Evolutionary conservation across 306 rosid species (phyloP).

Genomic region (Neltuma alba): DNA sequence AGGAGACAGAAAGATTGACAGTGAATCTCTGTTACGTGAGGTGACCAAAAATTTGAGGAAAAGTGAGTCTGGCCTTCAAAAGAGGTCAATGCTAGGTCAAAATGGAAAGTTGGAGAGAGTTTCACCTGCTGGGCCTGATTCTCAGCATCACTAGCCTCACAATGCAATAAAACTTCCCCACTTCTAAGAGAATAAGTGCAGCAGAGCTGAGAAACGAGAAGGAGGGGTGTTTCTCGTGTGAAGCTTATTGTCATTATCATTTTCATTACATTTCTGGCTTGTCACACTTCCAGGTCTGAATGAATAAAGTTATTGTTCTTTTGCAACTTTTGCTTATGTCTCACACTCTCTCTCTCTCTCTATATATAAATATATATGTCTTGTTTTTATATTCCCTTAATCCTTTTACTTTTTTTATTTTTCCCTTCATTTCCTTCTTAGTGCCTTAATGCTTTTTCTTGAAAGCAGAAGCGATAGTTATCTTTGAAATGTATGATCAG

Average conservation of each 20-base stretch:
- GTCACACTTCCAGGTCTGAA: background rate
- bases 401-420: background rate
- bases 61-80: background rate
- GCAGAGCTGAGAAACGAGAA: background rate
- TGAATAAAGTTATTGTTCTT: background rate
- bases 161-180: background rate
- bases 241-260: background rate
- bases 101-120: conserved; percentile 28
- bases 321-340: background rate
- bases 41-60: conserved; percentile 1
- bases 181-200: background rate
- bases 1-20: conserved; percentile 24
- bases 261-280: background rate
- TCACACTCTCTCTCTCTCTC: background rate
- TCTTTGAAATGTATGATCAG: too few species aligned
- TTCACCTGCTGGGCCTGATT: conserved; percentile 64
- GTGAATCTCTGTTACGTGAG: conserved; percentile 39
- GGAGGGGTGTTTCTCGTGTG: background rate
- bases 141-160: conserved; percentile 53
- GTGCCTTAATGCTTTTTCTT: too few species aligned
- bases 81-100: conserved; percentile 40
- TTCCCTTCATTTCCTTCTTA: background rate
- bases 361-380: background rate
- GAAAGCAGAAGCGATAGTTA: too few species aligned
- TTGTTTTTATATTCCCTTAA: background rate